Percentiles rank a stretch among this genome's conserved stretches.
Conservation (phyloP, 371 early-diverging fungal species). For the Rhizomucor pusillus region DNA sequence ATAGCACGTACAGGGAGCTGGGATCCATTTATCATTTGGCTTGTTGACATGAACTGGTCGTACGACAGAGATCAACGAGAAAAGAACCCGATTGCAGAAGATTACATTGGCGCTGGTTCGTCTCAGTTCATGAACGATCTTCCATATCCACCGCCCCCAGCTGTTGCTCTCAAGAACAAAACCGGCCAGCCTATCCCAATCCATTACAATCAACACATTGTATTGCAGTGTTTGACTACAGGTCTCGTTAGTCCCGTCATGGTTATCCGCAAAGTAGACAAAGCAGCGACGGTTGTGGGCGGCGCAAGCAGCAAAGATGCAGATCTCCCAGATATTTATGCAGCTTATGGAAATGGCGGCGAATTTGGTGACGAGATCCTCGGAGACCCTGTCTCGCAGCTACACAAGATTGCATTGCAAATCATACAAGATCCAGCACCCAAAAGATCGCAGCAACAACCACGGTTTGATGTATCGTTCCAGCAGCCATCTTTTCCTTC, state of each 20-base stretch:
- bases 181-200: slow-evolving; percentile 55
- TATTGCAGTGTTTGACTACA: slow-evolving; percentile 72
- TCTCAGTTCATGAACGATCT: slow-evolving; percentile 7
- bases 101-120: slow-evolving; percentile 11
- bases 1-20: slow-evolving; percentile 45
- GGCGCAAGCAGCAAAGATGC: slow-evolving; percentile 27
- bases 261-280: slow-evolving; percentile 74
- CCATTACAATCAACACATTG: slow-evolving; percentile 75
- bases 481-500: neutral
- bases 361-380: slow-evolving; percentile 42
- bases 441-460: neutral
- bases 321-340: slow-evolving; percentile 1
- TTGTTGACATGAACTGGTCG: slow-evolving; percentile 36
- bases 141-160: slow-evolving; percentile 55
- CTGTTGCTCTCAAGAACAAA: slow-evolving; percentile 50
- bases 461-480: neutral
- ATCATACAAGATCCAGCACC: slow-evolving; percentile 41
- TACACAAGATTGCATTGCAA: slow-evolving; percentile 87
- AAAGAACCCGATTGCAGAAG: slow-evolving; percentile 2
- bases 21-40: slow-evolving; percentile 89
- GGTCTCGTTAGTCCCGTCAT: slow-evolving; percentile 74
- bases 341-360: slow-evolving; percentile 21
- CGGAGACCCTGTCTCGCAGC: slow-evolving; percentile 72
- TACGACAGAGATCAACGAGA: neutral
- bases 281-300: slow-evolving; percentile 65